phyloP scores from a whole-genome alignment of 2,329 filamentous ascomycete species.

The Trichoderma koningiopsis region DNA sequence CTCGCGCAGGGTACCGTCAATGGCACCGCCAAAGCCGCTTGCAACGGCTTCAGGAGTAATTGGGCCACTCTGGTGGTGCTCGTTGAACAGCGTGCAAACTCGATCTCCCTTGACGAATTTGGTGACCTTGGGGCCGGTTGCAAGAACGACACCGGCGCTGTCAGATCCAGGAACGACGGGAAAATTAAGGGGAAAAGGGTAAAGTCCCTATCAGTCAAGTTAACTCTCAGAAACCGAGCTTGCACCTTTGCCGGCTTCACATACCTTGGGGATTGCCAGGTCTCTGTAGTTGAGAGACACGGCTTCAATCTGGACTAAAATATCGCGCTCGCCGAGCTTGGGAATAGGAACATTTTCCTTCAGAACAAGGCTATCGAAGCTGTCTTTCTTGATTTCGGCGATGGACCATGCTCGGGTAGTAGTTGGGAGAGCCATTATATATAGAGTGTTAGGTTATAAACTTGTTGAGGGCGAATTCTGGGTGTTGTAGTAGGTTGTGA shows the following conservation, averaged over 20 bases:
- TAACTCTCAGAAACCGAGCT: neutral
- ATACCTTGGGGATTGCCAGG: constrained; percentile 24
- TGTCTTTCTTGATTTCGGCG: neutral
- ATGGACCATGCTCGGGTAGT: constrained; percentile 11
- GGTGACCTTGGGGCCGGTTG: constrained; percentile 50
- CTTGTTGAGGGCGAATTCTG: neutral
- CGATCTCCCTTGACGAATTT: constrained; percentile 55
- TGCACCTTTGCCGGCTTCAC: neutral
- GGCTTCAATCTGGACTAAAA: constrained; percentile 32
- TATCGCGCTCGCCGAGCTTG: neutral
- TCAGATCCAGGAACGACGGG: constrained; percentile 46
- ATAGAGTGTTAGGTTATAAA: neutral
- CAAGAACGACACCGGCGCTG: constrained; percentile 53
- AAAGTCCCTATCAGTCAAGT: neutral
- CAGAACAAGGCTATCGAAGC: neutral
- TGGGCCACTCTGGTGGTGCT: constrained; percentile 31
- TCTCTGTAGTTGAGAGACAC: constrained; percentile 33
- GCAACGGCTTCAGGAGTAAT: constrained; percentile 36
- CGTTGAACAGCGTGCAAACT: constrained; percentile 43
- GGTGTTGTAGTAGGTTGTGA: neutral
- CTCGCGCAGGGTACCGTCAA: constrained; percentile 38
- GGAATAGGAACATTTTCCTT: neutral
- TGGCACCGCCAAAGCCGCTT: constrained; percentile 32
- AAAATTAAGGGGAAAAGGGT: constrained; percentile 31
- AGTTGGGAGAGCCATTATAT: constrained; percentile 15